Conservation (phyloP, 2,329 filamentous ascomycete species). For the Bipolaris zeicola region DNA sequence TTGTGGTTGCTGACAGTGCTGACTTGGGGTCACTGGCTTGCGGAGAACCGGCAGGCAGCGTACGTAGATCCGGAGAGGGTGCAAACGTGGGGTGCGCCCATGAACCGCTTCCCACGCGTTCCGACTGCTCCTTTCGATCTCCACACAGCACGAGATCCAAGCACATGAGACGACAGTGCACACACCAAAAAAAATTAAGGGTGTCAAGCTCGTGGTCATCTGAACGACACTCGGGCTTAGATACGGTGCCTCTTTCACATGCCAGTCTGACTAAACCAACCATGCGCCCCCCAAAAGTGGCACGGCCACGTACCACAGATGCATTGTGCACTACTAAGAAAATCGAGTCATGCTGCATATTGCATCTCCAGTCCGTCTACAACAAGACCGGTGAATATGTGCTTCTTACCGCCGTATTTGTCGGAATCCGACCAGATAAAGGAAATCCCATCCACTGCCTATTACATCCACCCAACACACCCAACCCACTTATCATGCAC, state of each 20-base stretch:
- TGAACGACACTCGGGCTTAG: background rate
- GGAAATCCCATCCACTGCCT: background rate
- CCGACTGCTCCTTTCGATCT: slow-evolving; percentile 9
- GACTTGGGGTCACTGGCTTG: background rate
- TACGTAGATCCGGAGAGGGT: slow-evolving; percentile 9
- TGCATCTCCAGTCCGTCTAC: background rate
- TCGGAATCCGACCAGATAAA: background rate
- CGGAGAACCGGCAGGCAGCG: slow-evolving; percentile 1
- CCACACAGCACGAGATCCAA: slow-evolving; percentile 21
- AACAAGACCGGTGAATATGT: background rate
- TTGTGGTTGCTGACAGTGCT: background rate
- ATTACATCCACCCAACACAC: background rate
- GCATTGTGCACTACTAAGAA: background rate
- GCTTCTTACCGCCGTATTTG: background rate
- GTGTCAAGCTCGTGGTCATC: slow-evolving; percentile 7
- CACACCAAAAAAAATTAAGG: slow-evolving; percentile 3
- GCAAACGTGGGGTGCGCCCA: slow-evolving; percentile 20
- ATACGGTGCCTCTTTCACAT: slow-evolving; percentile 14
- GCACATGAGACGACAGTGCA: slow-evolving; percentile 16
- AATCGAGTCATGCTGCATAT: background rate
- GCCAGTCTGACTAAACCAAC: slow-evolving; percentile 2
- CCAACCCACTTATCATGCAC: background rate
- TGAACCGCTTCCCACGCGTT: slow-evolving; percentile 3
- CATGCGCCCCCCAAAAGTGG: background rate
- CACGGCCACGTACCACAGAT: background rate